These are phyloP conservation scores for Telopea speciosissima DNA, from an alignment of 177 flowering plant genomes.

Conservation along the genomic window DNA sequence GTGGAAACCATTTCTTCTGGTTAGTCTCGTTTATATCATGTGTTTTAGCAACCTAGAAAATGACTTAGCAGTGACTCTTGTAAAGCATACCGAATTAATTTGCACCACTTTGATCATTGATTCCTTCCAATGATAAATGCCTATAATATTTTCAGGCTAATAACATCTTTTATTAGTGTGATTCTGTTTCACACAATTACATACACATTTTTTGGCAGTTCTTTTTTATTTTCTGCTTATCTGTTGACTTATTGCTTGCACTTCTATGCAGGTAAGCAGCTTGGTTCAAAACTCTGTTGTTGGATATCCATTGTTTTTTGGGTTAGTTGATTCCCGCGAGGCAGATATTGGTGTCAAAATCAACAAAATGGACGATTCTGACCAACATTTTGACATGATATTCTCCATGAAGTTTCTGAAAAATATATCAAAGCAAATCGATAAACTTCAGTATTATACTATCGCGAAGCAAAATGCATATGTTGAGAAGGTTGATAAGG, in stretches of 20 bases:
- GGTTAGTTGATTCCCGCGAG: conserved; percentile 36
- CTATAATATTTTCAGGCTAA: not conserved
- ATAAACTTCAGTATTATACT: conserved; percentile 43
- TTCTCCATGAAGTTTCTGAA: conserved; percentile 52
- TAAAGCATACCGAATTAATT: not conserved
- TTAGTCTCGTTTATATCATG: not conserved
- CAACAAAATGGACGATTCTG: conserved; percentile 18
- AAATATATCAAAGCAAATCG: conserved; percentile 36
- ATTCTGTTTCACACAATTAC: no score
- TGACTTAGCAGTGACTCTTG: no score
- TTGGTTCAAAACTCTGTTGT: conserved; percentile 13
- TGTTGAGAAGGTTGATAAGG: conserved; percentile 52
- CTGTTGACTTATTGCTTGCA: not conserved
- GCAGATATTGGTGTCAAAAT: conserved; percentile 59
- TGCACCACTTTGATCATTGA: not conserved
- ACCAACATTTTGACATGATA: conserved; percentile 42
- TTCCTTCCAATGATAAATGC: not conserved
- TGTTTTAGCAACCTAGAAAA: not conserved
- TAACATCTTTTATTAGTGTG: no score
- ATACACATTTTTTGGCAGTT: no score
- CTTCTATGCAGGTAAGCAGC: conserved; percentile 50
- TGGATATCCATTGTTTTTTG: conserved; percentile 38
- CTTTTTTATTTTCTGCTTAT: no score
- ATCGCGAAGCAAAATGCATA: conserved; percentile 30
- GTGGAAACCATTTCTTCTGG: not conserved